Evolutionary conservation across 768 basidiomycete species (phyloP).

Genomic region (Epithele typhae): DNA sequence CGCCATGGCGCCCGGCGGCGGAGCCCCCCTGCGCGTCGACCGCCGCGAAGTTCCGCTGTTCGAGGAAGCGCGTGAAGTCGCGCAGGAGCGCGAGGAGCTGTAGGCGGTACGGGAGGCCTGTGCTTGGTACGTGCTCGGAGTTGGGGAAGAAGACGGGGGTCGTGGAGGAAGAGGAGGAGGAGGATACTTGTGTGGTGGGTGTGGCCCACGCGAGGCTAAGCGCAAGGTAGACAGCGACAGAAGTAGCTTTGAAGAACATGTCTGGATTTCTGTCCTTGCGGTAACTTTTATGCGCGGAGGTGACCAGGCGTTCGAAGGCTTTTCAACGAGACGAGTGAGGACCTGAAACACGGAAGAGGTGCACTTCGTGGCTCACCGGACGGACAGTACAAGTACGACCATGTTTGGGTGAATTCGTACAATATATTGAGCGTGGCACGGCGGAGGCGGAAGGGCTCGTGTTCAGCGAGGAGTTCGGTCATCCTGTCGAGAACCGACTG

Average conservation of each 20-base stretch:
- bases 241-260: slow-evolving; percentile 3
- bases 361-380: neutral
- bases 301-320: slow-evolving; percentile 1
- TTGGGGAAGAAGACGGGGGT: too few species aligned
- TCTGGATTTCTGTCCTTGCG: neutral
- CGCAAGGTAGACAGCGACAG: slow-evolving; percentile 1
- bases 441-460: slow-evolving; percentile 5
- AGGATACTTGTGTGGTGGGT: too few species aligned
- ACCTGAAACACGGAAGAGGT: too few species aligned
- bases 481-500: neutral
- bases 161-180: too few species aligned
- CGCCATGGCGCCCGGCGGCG: neutral
- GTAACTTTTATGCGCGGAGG: neutral
- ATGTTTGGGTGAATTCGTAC: slow-evolving; percentile 2
- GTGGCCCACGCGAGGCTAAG: neutral
- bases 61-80: slow-evolving; percentile 4
- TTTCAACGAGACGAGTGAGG: too few species aligned
- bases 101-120: neutral
- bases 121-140: too few species aligned
- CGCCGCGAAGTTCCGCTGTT: neutral
- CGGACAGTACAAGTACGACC: slow-evolving; percentile 3
- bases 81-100: slow-evolving; percentile 1
- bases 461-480: slow-evolving; percentile 1
- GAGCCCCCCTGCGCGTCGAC: neutral
- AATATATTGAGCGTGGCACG: slow-evolving; percentile 5